Base-by-base conservation (phyloP, 2,329 filamentous ascomycete genomes). In the Colletotrichum musicola region DNA sequence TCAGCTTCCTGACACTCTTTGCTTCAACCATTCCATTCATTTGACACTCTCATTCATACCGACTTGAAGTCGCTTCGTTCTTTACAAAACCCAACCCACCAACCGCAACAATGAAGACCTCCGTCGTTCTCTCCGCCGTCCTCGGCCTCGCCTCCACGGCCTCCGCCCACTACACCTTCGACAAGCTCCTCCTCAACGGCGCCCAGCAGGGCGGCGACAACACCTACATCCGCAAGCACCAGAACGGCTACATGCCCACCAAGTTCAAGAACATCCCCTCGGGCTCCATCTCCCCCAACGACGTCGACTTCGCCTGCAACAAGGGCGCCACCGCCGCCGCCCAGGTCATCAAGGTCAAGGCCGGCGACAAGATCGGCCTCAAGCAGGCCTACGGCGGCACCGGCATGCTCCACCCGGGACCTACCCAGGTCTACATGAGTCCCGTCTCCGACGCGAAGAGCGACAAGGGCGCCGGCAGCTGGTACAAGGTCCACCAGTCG, bases 401-500 rank as follows among this genome's bases (percentile, higher is more conserved):
- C 40, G 64, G 64, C 47, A 73, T 73, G 50, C n/a, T 47, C 22
- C 70, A 73, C 62, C 71, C 71, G n/a, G 71, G 71, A 20, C 70
- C 71, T n/a, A 18, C 58, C n/a, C 62, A 66, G 42, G 62, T 73
- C 57, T 73, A 72, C 60, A 57, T 72, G 58, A 67, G 58, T 53
- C 70, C 67, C 49, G 71, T 69, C 25, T 40, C 44, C 35, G 60
- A 71, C 59, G 71, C 74, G 40, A 70, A 67, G 25, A 62, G 60
- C 35, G 75, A 61, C 53, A 55, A 62, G 57, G 63, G 25, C 27
- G 68, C 30, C 30, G 30, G 73, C 65, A 62, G 63, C 49, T 77
- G 75, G 75, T 77, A 73, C 66, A 74, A 76, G 75, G 73, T 77
- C 62, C 54, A 69, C 20, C 68, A 72, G 57, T 59, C 65, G 22